Conservation (phyloP, 2,329 filamentous ascomycete genomes). For the Hymenoscyphus albidus region DNA sequence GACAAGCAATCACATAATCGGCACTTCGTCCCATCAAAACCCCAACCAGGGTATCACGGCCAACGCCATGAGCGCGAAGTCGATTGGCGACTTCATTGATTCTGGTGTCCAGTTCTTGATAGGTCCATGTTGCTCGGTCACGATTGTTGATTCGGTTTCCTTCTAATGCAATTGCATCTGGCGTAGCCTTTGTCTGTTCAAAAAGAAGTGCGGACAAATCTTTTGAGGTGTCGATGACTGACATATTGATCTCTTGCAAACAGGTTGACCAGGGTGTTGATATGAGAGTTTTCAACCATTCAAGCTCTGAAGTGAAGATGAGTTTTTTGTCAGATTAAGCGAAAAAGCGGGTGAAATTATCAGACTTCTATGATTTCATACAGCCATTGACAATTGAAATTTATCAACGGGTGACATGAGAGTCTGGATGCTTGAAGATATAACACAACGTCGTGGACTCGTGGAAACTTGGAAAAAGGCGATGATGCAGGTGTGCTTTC, state of each 20-base stretch:
- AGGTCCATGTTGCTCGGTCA: slow-evolving; percentile 51
- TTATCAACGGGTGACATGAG: background rate
- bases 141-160: slow-evolving; percentile 53
- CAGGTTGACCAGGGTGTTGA: background rate
- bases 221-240: slow-evolving; percentile 65
- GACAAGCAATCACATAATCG: slow-evolving; percentile 73
- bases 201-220: slow-evolving; percentile 70
- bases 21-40: slow-evolving; percentile 72
- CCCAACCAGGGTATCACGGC: slow-evolving; percentile 69
- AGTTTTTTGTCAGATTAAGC: background rate
- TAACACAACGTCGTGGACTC: background rate
- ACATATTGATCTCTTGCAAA: slow-evolving; percentile 41
- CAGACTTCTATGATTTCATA: background rate
- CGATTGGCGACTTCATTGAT: slow-evolving; percentile 61
- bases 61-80: slow-evolving; percentile 64
- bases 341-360: background rate
- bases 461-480: background rate
- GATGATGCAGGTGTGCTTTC: slow-evolving; percentile 2
- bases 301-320: background rate
- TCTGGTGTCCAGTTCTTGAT: slow-evolving; percentile 65
- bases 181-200: slow-evolving; percentile 64
- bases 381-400: background rate
- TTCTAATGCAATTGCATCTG: slow-evolving; percentile 67
- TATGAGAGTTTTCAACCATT: background rate
- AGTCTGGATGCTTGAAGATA: background rate